Evolutionary conservation across 75 land plant genomes (phyloP), one percentile per base, ranked within the genome.

Genomic region (Larix kaempferi): DNA sequence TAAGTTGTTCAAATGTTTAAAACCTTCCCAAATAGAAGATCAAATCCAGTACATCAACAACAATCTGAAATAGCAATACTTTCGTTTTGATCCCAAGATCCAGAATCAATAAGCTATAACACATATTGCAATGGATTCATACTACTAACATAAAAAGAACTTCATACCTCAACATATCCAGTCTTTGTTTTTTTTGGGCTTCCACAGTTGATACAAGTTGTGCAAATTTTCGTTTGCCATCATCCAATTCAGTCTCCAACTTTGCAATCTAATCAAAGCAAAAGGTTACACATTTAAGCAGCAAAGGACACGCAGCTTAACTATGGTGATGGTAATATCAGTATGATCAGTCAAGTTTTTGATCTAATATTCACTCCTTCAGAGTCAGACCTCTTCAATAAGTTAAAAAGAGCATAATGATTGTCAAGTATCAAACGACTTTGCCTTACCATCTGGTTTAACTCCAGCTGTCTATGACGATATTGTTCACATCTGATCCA

Each of bases 201-300:
- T 67, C 72, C n/a, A 21, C 72, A 39, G 39, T 39, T 37, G 72
- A 35, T 67, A 44, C 72, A 67, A 67, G 72, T 67, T 17, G 49
- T 41, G 44, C 52, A 39, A 39, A 35, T 39, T 67, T 67, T 2
- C 52, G 72, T 39, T 67, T 67, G 37, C 44, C 49, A 7, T 35
- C n/a, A n/a, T 67, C 39, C 44, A 67, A 67, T 39, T 67, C 72
- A 21, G 19, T 67, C 72, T 67, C 72, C 52, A 67, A 22, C 16
- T 41, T 67, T 39, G 22, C 39, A 19, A 67, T 67, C 72, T 67
- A 67, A 39, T 67, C n/a, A 39, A 67, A n/a, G 37, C 2, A 39
- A 67, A 67, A 1, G 52, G 10, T n/a, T 37, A 67, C 72, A 6
- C 3, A 39, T 67, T n/a, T 67, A 8, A 67, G 49, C 29, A 64